These are phyloP conservation scores for Aspergillus novofumigatus DNA, from an alignment of 2,329 filamentous ascomycete genomes.

Conservation along the genomic window DNA sequence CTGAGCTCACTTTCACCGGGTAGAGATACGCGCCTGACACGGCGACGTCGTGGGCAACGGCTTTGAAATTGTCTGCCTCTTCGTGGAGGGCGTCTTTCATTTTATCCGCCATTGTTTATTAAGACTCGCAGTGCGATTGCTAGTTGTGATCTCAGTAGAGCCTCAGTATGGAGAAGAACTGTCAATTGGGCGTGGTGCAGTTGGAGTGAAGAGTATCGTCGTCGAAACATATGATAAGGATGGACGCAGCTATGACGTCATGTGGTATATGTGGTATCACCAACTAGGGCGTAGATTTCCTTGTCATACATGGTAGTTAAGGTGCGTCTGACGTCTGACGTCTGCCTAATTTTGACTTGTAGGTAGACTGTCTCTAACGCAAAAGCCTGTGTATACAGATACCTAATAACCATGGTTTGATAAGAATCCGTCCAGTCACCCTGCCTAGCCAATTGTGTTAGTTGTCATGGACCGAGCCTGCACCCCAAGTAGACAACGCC, in stretches of 20 bases:
- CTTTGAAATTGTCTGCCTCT: slow-evolving; percentile 65
- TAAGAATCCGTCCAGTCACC: background rate
- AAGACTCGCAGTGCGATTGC: background rate
- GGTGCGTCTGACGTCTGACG: too few species aligned
- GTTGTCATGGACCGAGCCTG: slow-evolving; percentile 9
- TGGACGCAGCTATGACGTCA: background rate
- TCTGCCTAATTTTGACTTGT: background rate
- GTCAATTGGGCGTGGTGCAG: background rate
- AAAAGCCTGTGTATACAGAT: background rate
- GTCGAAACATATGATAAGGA: background rate
- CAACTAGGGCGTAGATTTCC: background rate
- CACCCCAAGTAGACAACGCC: slow-evolving; percentile 14
- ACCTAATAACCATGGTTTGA: background rate
- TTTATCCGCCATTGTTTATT: slow-evolving; percentile 41
- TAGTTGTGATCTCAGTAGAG: background rate
- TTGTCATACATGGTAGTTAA: background rate
- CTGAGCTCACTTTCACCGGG: slow-evolving; percentile 61
- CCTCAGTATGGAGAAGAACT: background rate
- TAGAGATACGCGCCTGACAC: slow-evolving; percentile 79
- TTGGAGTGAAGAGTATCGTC: background rate
- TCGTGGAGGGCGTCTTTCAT: slow-evolving; percentile 59
- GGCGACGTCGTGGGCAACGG: slow-evolving; percentile 63
- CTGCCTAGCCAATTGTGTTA: slow-evolving; percentile 6
- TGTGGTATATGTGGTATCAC: background rate
- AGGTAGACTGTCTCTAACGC: background rate